Percentiles rank a stretch among this genome's conserved stretches.
Conservation (phyloP, 192 early-diverging fungal species). For the Geranomyces michiganensis region DNA sequence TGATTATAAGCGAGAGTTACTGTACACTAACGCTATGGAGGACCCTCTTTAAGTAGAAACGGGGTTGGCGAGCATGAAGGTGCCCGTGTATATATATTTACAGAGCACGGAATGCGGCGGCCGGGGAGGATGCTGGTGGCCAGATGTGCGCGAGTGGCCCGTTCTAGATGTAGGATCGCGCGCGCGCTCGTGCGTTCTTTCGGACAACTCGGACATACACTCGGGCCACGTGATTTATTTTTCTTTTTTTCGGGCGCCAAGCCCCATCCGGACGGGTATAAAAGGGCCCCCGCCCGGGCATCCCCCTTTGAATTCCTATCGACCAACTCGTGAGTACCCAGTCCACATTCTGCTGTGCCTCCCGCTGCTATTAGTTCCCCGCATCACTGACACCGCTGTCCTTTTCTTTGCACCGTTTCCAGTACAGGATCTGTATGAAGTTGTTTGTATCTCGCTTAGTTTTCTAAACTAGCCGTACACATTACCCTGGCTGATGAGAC, state of each 20-base stretch:
- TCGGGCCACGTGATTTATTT: neutral
- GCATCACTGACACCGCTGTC: neutral
- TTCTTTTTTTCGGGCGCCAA: neutral
- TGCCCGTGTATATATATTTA: too few species aligned
- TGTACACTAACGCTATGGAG: too few species aligned
- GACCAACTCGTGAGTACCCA: neutral
- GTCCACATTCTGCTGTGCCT: neutral
- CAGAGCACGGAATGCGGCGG: too few species aligned
- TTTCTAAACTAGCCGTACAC: slow-evolving; percentile 41
- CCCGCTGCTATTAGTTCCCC: neutral
- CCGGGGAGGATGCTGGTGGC: too few species aligned
- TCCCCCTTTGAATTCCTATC: neutral
- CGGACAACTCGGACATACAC: too few species aligned
- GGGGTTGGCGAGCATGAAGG: too few species aligned
- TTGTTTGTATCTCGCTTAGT: slow-evolving; percentile 37
- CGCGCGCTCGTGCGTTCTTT: too few species aligned
- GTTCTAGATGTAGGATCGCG: too few species aligned
- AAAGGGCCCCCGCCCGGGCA: neutral
- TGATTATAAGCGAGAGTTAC: too few species aligned
- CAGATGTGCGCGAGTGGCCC: too few species aligned
- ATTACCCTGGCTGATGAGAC: slow-evolving; percentile 43
- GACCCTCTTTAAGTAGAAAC: too few species aligned
- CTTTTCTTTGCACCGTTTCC: neutral
- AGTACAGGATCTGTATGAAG: slow-evolving; percentile 20
- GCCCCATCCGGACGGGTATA: neutral